These are phyloP conservation scores for Hypoxylon cercidicola DNA, from an alignment of 495 filamentous ascomycete species.

Conservation along the genomic window DNA sequence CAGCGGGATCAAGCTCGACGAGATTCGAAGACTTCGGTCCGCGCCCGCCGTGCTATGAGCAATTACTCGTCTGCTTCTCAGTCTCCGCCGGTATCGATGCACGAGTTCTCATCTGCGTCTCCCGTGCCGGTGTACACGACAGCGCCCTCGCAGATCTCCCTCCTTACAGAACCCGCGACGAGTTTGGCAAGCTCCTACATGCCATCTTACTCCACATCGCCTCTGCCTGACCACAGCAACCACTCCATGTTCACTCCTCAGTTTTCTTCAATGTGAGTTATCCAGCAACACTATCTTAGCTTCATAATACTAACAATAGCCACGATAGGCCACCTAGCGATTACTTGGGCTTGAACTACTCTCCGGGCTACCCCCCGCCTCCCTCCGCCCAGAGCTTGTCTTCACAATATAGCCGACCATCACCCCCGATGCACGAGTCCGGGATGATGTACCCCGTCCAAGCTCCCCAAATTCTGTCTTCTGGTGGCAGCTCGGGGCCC, in stretches of 20 bases:
- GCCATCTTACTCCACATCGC: conserved; percentile 55
- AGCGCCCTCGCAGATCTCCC: conserved; percentile 55
- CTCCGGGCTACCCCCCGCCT: conserved; percentile 49
- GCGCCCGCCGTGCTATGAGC: conserved; percentile 54
- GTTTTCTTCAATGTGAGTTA: conserved; percentile 45
- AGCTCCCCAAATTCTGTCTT: conserved; percentile 41
- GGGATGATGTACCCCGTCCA: conserved; percentile 58
- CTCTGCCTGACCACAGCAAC: conserved; percentile 54
- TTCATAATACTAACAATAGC: conserved; percentile 25
- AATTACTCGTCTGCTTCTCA: conserved; percentile 53
- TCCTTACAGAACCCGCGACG: conserved; percentile 56
- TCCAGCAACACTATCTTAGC: neutral
- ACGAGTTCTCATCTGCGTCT: conserved; percentile 54
- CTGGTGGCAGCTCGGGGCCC: conserved; percentile 43
- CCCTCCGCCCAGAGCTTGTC: conserved; percentile 51
- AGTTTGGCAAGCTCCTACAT: conserved; percentile 51
- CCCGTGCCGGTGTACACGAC: conserved; percentile 59
- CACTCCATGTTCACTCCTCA: conserved; percentile 50
- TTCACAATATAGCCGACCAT: conserved; percentile 54
- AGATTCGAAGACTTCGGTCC: conserved; percentile 52
- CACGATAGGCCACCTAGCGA: conserved; percentile 43
- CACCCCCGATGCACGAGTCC: conserved; percentile 51
- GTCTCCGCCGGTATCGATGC: conserved; percentile 51
- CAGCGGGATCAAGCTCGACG: conserved; percentile 59
- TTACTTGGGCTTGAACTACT: conserved; percentile 51